Evolutionary conservation across 1,284 basidiomycete species (phyloP).

Genomic region (Volvariella surrecta): DNA sequence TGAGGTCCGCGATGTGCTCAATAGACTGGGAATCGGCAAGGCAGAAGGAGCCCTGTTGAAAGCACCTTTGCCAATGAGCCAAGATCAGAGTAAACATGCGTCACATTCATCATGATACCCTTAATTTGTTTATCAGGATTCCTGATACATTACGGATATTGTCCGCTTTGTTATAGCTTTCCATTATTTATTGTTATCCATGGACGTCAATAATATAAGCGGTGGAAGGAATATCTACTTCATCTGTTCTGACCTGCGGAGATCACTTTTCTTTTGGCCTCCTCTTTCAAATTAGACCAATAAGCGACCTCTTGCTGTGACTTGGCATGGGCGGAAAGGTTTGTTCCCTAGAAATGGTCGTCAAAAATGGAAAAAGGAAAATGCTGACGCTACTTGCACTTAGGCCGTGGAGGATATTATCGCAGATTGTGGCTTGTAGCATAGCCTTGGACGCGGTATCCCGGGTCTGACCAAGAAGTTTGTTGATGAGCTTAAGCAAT

Average conservation of each 20-base stretch:
- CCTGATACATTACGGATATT: too few relatives aligned
- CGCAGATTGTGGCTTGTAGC: conserved; percentile 68
- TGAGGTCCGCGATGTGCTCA: conserved; percentile 74
- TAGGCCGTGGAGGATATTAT: conserved; percentile 68
- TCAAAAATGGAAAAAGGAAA: conserved; percentile 1
- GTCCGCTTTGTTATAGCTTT: too few relatives aligned
- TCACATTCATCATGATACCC: too few relatives aligned
- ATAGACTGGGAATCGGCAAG: conserved; percentile 69
- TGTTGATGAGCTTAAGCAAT: conserved; percentile 68
- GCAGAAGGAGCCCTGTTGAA: conserved; percentile 56
- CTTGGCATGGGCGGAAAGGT: conserved; percentile 46
- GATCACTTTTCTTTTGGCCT: conserved; percentile 44
- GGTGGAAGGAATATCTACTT: too few relatives aligned
- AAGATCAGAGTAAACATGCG: too few relatives aligned
- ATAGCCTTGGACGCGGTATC: conserved; percentile 59
- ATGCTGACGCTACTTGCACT: conserved; percentile 43
- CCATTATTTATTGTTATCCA: too few relatives aligned
- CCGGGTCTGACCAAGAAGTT: conserved; percentile 62
- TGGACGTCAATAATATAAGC: too few relatives aligned
- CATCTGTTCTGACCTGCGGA: conserved; percentile 15
- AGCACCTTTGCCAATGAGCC: conserved; percentile 44
- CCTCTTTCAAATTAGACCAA: conserved; percentile 52
- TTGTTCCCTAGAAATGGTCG: conserved; percentile 34
- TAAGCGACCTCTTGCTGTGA: conserved; percentile 49
- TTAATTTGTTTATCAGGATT: background rate